Conservation (phyloP, 371 early-diverging fungal species). For the Choanephora cucurbitarum region DNA sequence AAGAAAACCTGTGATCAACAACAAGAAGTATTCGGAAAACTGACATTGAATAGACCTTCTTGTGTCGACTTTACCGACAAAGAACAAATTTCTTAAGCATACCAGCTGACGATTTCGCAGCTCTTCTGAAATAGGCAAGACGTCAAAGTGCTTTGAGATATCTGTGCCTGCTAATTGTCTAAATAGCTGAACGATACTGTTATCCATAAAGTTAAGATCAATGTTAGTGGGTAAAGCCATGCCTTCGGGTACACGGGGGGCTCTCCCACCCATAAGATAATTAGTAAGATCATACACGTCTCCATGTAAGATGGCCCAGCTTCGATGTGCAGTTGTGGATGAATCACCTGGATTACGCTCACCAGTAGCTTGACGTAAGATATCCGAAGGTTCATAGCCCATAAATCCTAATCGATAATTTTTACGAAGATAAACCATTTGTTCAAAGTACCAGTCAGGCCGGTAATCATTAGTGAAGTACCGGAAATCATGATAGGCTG, state of each 20-base stretch:
- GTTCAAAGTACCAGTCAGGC: slow-evolving; percentile 41
- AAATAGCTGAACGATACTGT: slow-evolving; percentile 65
- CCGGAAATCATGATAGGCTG: slow-evolving; percentile 37
- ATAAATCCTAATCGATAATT: slow-evolving; percentile 36
- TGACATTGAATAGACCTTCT: slow-evolving; percentile 77
- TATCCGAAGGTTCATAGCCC: slow-evolving; percentile 36
- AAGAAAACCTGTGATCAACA: slow-evolving; percentile 75
- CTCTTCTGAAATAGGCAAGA: slow-evolving; percentile 37
- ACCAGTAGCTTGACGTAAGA: slow-evolving; percentile 29
- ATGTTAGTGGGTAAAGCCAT: slow-evolving; percentile 53
- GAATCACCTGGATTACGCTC: slow-evolving; percentile 40
- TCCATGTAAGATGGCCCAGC: slow-evolving; percentile 50
- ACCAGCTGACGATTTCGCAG: slow-evolving; percentile 41
- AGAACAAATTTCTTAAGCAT: slow-evolving; percentile 83
- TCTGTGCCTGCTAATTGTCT: slow-evolving; percentile 64
- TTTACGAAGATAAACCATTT: slow-evolving; percentile 36
- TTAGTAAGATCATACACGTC: slow-evolving; percentile 49
- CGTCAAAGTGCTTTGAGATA: slow-evolving; percentile 66
- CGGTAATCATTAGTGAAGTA: slow-evolving; percentile 38
- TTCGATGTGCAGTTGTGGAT: slow-evolving; percentile 26
- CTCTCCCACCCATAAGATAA: slow-evolving; percentile 46
- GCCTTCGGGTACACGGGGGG: slow-evolving; percentile 45
- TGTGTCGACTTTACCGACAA: slow-evolving; percentile 83
- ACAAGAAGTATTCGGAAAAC: slow-evolving; percentile 82
- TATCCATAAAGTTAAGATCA: slow-evolving; percentile 55